phyloP scores from a whole-genome alignment of 2,329 filamentous ascomycete genomes.

The Sclerotinia sclerotiorum region DNA sequence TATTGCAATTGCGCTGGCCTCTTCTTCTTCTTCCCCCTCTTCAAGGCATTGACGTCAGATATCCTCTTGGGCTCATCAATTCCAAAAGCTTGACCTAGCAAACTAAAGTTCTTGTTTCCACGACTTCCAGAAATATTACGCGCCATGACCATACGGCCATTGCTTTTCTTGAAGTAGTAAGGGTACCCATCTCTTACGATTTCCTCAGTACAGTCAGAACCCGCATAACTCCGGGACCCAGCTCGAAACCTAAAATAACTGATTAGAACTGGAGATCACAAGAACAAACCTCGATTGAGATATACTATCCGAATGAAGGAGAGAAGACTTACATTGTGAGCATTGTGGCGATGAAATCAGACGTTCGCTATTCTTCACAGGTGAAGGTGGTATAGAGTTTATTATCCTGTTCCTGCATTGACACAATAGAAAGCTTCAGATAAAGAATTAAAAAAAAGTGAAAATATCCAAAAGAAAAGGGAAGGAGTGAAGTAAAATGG shows the following conservation, averaged over 20 bases:
- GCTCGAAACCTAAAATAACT: not conserved
- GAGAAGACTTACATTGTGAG: constrained; percentile 28
- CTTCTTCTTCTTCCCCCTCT: not conserved
- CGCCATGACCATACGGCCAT: constrained; percentile 1
- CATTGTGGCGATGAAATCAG: constrained; percentile 21
- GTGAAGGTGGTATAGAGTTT: not conserved
- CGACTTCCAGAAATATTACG: not conserved
- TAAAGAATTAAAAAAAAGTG: not conserved
- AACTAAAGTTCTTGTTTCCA: constrained; percentile 4
- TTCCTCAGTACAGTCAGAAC: constrained; percentile 8
- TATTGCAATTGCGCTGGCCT: constrained; percentile 18
- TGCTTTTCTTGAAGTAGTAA: not conserved
- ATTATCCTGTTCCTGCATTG: not conserved
- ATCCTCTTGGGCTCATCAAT: constrained; percentile 1
- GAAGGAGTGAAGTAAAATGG: constrained; percentile 2
- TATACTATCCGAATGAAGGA: not conserved
- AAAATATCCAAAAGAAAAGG: not conserved
- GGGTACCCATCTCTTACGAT: constrained; percentile 17
- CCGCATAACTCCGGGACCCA: not conserved
- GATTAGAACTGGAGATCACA: not conserved
- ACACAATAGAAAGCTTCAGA: not conserved
- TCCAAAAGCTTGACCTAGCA: constrained; percentile 16
- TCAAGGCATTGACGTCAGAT: not conserved
- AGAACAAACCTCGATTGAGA: not conserved
- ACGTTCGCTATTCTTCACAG: not conserved